phyloP scores from a whole-genome alignment of 2,329 filamentous ascomycete genomes.

The Knufia petricola region DNA sequence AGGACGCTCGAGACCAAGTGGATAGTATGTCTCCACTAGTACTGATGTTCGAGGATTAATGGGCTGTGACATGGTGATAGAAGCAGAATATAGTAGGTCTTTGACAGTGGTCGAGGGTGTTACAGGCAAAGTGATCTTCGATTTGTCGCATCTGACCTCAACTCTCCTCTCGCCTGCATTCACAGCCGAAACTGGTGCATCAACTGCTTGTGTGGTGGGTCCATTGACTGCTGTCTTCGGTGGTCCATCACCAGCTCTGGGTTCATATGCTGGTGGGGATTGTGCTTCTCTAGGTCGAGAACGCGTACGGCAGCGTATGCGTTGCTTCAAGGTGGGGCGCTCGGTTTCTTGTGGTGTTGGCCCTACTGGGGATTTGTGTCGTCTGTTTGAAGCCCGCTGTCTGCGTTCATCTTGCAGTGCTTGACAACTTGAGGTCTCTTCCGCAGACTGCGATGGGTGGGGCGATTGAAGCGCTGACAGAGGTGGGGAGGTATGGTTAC shows the following conservation, averaged over 20 bases:
- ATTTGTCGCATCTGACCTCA: conserved; percentile 60
- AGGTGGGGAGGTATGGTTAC: background rate
- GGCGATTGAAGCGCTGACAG: background rate
- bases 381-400: background rate
- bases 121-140: conserved; percentile 61
- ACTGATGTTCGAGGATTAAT: conserved; percentile 59
- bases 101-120: conserved; percentile 62
- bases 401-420: background rate
- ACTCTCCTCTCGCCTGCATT: conserved; percentile 71
- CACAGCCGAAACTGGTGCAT: conserved; percentile 70
- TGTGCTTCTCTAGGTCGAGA: background rate
- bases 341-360: background rate
- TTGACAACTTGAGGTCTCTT: background rate
- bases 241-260: conserved; percentile 2
- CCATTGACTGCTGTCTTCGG: conserved; percentile 1
- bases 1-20: conserved; percentile 69
- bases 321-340: background rate
- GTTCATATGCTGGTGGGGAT: background rate
- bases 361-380: background rate
- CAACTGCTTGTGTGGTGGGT: conserved; percentile 29
- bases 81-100: conserved; percentile 62
- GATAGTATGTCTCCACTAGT: conserved; percentile 66
- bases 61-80: conserved; percentile 51
- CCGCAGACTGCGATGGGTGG: background rate
- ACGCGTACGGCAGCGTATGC: background rate